Evolutionary conservation across 345 rosid species (phyloP), one percentile per base, ranked within the genome.

Genomic region (Sapria himalayana): DNA sequence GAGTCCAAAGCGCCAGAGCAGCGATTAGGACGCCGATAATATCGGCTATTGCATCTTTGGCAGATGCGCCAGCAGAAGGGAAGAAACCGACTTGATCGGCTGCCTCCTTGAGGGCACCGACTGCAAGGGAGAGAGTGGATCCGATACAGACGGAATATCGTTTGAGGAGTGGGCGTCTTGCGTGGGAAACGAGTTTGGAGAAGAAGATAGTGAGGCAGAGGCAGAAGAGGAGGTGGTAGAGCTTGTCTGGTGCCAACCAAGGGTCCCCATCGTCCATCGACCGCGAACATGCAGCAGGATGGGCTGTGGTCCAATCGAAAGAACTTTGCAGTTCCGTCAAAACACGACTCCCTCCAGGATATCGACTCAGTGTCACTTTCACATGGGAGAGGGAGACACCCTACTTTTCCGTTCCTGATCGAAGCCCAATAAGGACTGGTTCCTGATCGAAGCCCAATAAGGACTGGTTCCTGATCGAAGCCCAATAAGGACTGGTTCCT

Each of bases 41-140:
- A 60, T 86, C 97, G 0, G 92, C 89, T 20, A 70, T 63, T 29
- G 74, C 92, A 52, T 86, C 97, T 60, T 63, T 76, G 18, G 66
- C 31, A 4, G 97, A 86, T 16, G 94, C 94, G 2, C 89, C 92
- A 9, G 94, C 68, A 7, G 97, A 86, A 9, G 76, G 89, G 63
- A 86, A 76, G 45, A 73, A 0, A 1, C 89, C 85, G 34, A 86
- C 36, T 4, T 86, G 89, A 48, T 86, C 89, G n/a, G 78, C 94
- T 7, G 68, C 74, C 63, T 86, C 92, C 62, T 86, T 86, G 58
- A 85, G 77, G 9, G 89, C 93, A 31, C 97, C 97, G 45, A 85
- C 80, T 34, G 63, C 33, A 50, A 81, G 85, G 32, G 97, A 81
- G 51, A 72, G 53, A 4, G 62, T 49, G 40, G 92, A 78, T 37